Evolutionary conservation across 805 yeast species (phyloP).

Genomic region (Candida tibetensis): DNA sequence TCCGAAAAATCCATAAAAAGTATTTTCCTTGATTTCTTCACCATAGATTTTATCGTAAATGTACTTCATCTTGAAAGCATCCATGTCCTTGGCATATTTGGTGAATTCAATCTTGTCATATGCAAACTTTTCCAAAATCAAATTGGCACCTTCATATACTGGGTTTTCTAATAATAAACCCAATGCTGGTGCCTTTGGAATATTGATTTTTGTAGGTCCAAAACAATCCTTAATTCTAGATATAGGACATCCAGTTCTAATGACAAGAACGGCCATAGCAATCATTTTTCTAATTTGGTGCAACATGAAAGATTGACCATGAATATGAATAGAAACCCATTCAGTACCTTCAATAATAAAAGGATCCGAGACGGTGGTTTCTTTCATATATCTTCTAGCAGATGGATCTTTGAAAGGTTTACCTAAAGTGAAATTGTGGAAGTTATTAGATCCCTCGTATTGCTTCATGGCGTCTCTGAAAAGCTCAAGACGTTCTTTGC

Average conservation of each 20-base stretch:
- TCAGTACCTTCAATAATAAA: slow-evolving; percentile 91
- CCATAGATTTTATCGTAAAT: slow-evolving; percentile 90
- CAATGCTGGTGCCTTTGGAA: slow-evolving; percentile 96
- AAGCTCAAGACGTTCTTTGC: slow-evolving; percentile 55
- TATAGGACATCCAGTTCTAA: slow-evolving; percentile 82
- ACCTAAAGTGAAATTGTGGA: slow-evolving; percentile 86
- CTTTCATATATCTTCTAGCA: slow-evolving; percentile 78
- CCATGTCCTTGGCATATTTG: slow-evolving; percentile 66
- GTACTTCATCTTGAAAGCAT: slow-evolving; percentile 78
- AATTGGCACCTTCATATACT: slow-evolving; percentile 82
- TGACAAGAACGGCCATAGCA: slow-evolving; percentile 84
- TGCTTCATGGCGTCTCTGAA: slow-evolving; percentile 67
- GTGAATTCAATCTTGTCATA: slow-evolving; percentile 71
- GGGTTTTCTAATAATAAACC: slow-evolving; percentile 91
- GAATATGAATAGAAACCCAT: slow-evolving; percentile 94
- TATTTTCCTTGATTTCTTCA: slow-evolving; percentile 85
- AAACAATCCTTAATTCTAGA: slow-evolving; percentile 77
- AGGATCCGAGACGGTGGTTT: slow-evolving; percentile 78
- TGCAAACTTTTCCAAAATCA: slow-evolving; percentile 68
- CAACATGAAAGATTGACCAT: slow-evolving; percentile 97
- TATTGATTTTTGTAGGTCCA: slow-evolving; percentile 68
- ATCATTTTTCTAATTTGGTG: slow-evolving; percentile 98
- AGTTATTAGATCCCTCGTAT: slow-evolving; percentile 87
- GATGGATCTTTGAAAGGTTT: slow-evolving; percentile 80
- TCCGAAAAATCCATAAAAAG: slow-evolving; percentile 85